Evolutionary conservation across 2,329 filamentous ascomycete genomes (phyloP), one percentile per base, ranked within the genome.

Genomic region (Pseudocercospora musae): DNA sequence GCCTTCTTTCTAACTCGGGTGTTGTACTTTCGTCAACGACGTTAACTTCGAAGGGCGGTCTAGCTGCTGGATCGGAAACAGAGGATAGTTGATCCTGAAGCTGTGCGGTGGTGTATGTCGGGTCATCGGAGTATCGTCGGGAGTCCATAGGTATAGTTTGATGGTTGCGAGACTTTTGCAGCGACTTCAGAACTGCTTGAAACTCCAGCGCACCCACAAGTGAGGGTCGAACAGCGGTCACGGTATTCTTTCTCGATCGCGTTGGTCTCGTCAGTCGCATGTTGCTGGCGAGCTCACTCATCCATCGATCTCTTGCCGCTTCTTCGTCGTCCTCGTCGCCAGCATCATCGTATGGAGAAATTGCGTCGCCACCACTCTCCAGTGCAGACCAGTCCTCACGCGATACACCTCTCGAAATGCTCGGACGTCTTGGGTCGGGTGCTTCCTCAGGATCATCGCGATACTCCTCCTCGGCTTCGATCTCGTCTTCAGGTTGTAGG

Each of bases 201-300:
- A 99, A 99, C 77, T 99, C 95, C 61, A 99, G 81, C 8, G 91
- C 95, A 48, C 95, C 95, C 3, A 99, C 89, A 52, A 99, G 80
- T 79, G 95, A 98, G 1, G 95, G 94, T 48, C 95, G 85, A 65
- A 99, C 97, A 0, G 92, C 90, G 6, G 88, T 94, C 64, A 93
- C 84, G 1, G 91, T 87, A 52, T 83, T 92, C 67, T 88, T 89
- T 68, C 89, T 86, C 66, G 87, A 84, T 49, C 83, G 83, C 52
- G 81, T 80, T 0, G 90, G 86, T 21, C 92, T 86, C 68, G 87
- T 87, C 27, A 98, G 83, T 60, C 94, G 89, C 95, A 99, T 99
- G 75, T 92, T 96, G 75, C 88, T 95, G 42, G 89, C 89, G 73
- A 99, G 86, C 75, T 98, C 93, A 20, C 92, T 92, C 63, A 88